Evolutionary conservation across 23 red algal species (phyloP), one percentile per base, ranked within the genome.

Genomic region (Agarophyton chilense): DNA sequence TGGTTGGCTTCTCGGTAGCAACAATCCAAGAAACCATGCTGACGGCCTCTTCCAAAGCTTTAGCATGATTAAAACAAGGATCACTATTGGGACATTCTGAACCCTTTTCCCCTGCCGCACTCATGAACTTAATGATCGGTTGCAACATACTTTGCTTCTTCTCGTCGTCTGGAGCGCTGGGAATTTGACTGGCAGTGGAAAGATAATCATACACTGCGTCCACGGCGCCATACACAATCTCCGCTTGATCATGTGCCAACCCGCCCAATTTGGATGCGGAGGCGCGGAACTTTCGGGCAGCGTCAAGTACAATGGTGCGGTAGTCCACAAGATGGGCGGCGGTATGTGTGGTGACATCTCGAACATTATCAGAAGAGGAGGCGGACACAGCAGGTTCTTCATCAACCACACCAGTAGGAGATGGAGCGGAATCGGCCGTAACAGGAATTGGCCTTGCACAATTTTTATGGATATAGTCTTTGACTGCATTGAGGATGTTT

Each of bases 11-110:
- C 38, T 47, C 49, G 19, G 57, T 64, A 8, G 81, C 90, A 22
- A 82, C 90, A 51, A 93, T 84, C 90, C 90, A 93, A 45, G 78
- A 82, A 1, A 93, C 56, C 54, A 93, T 82, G 63, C 38, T 67
- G 2, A 84, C 45, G 25, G 78, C 52, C 17, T 93, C 90, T 28
- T 77, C 90, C 8, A 85, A 26, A 22, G 79, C 90, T 56, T 76
- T 82, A 18, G 57, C 75, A 43, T 93, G 78, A 53, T 85, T 80
- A 22, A 82, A 80, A 26, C 29, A 55, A 26, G 90, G 79, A 45
- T 93, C 75, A 11, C 79, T 54, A 12, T 77, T 61, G 12, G 78
- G 18, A 28, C 79, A 74, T 2, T 61, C 45, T 40, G 26, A 43
- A n/a, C 65, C 90, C n/a, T 39, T 45, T 3, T 83, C 77, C 2